phyloP scores from a whole-genome alignment of 768 basidiomycete genomes.

The Pisolithus microcarpus region DNA sequence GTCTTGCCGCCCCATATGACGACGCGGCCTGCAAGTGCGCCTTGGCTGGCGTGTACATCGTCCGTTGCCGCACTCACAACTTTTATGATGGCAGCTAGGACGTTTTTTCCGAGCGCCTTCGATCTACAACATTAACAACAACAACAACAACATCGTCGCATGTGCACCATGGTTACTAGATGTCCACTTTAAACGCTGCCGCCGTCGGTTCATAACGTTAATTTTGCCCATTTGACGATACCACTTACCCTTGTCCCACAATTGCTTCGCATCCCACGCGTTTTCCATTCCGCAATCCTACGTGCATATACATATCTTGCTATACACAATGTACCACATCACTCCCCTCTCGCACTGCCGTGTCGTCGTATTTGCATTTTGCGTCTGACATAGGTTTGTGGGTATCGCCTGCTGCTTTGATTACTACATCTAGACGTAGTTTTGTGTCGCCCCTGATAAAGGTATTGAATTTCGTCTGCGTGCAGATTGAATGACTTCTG shows the following conservation, averaged over 20 bases:
- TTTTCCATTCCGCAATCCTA: conserved; percentile 11
- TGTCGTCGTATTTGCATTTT: conserved; percentile 3
- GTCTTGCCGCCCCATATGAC: conserved; percentile 5
- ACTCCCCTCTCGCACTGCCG: conserved; percentile 8
- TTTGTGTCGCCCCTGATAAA: not conserved
- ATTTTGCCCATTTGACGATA: conserved; percentile 21
- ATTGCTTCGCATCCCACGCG: conserved; percentile 9
- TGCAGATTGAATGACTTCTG: not conserved
- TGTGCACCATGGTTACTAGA: conserved; percentile 12
- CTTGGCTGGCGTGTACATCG: conserved; percentile 1
- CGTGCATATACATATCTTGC: conserved; percentile 23
- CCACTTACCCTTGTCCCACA: conserved; percentile 14
- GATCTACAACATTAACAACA: conserved; percentile 3
- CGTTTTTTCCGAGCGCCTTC: not conserved
- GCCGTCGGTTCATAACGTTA: conserved; percentile 21
- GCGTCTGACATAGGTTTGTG: conserved; percentile 24
- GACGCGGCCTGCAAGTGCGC: conserved; percentile 2
- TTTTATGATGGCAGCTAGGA: not conserved
- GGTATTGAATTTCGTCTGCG: not conserved
- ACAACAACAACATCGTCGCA: conserved; percentile 9
- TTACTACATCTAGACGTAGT: conserved; percentile 22
- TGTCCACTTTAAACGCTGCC: conserved; percentile 8
- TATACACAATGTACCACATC: conserved; percentile 23
- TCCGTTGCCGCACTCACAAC: not conserved
- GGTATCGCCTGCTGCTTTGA: conserved; percentile 8